Percentiles rank a stretch among this genome's conserved stretches.
Conservation (phyloP, 2,329 filamentous ascomycete species). For the Cryphonectria radicalis region DNA sequence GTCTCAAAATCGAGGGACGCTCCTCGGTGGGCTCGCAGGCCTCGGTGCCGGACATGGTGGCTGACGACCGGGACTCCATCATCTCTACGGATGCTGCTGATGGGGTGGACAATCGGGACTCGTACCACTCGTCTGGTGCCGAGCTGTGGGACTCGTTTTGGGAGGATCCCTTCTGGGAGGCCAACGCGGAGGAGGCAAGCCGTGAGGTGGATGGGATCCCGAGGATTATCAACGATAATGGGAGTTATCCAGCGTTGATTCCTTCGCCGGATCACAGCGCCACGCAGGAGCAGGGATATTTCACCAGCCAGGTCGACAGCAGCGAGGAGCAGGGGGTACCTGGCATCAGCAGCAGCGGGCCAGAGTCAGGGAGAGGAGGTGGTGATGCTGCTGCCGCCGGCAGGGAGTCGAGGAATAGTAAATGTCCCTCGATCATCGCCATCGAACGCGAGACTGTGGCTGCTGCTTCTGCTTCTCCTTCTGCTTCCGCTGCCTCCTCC, state of each 20-base stretch:
- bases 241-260: constrained; percentile 21
- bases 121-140: constrained; percentile 23
- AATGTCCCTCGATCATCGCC: constrained; percentile 39
- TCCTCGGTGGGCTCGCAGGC: constrained; percentile 28
- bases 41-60: constrained; percentile 27
- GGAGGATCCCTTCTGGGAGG: constrained; percentile 28
- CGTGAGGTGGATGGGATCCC: constrained; percentile 14
- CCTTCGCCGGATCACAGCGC: constrained; percentile 14
- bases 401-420: neutral
- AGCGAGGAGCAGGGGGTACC: neutral
- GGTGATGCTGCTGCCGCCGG: neutral
- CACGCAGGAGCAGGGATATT: constrained; percentile 13
- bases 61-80: constrained; percentile 27
- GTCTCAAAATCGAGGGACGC: constrained; percentile 11
- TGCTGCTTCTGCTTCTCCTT: neutral
- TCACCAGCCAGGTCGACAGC: neutral
- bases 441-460: constrained; percentile 31
- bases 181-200: constrained; percentile 11
- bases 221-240: constrained; percentile 9
- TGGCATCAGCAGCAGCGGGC: neutral
- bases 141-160: constrained; percentile 29
- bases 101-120: constrained; percentile 20
- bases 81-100: constrained; percentile 25
- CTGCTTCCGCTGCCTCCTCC: constrained; percentile 30
- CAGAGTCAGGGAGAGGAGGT: neutral